Evolutionary conservation across 1,139 yeast species (phyloP).

Genomic region (Taphrina sp.): DNA sequence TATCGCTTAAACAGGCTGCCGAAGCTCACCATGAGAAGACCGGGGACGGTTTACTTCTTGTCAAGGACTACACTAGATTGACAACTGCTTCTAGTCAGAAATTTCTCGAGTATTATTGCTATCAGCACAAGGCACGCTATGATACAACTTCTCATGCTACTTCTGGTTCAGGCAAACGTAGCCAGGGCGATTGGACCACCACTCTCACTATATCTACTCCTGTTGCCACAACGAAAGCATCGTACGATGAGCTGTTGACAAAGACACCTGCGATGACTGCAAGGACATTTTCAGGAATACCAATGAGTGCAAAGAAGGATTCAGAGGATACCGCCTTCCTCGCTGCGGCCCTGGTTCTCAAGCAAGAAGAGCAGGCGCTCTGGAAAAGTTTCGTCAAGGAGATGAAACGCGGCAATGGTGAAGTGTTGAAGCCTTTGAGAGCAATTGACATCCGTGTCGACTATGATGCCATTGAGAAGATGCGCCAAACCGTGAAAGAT

Average conservation of each 20-base stretch:
- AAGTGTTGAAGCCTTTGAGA: conserved; percentile 31
- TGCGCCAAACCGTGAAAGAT: conserved; percentile 16
- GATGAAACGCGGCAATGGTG: conserved; percentile 36
- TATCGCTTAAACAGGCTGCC: conserved; percentile 33
- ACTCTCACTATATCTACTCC: neutral
- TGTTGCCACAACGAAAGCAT: neutral
- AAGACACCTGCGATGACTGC: neutral
- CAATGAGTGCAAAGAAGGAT: conserved; percentile 15
- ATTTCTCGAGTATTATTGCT: conserved; percentile 36
- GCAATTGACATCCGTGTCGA: conserved; percentile 33
- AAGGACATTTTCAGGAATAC: conserved; percentile 7
- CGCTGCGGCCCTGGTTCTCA: conserved; percentile 35
- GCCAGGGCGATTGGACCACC: neutral
- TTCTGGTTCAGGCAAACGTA: neutral
- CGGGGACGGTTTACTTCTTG: conserved; percentile 25
- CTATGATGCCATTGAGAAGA: conserved; percentile 6
- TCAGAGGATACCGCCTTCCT: conserved; percentile 35
- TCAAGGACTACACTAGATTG: conserved; percentile 33
- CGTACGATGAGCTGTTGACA: neutral
- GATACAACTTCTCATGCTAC: neutral
- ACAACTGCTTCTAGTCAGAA: conserved; percentile 35
- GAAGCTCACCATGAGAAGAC: conserved; percentile 32
- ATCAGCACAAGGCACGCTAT: neutral
- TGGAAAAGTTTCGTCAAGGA: conserved; percentile 36
- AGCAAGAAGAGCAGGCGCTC: conserved; percentile 32